Base-by-base conservation (phyloP, 768 basidiomycete genomes). In the Paxillus ammoniavirescens region DNA sequence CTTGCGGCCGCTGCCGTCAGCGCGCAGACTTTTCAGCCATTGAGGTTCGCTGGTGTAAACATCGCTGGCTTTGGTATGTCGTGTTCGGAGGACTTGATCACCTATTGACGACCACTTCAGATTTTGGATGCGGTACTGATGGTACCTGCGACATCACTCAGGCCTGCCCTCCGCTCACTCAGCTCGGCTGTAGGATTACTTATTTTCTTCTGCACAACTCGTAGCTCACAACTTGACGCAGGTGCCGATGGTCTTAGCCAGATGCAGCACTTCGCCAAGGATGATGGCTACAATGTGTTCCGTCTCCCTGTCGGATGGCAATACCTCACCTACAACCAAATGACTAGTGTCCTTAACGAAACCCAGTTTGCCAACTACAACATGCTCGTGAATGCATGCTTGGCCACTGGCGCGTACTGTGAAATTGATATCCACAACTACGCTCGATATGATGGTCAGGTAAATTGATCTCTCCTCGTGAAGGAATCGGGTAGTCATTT, bases 251-350 rank as follows among this genome's bases (percentile, higher is more conserved):
- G 59, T 1, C 13, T 41, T 1, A 79, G 78, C 8, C 83, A 84
- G 61, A 83, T 84, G 79, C 61, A 71, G 33, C 82, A 85, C 60
- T 84, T 84, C 54, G 75, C 76, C 41, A 69, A 73, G 0, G 70
- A 80, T 55, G 80, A 82, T 59, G 73, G 73, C 4, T 80, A 74
- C 71, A 81, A 81, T 56, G 72, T 73, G 14, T 81, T 83, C 74
- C 80, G 83, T 42, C 73, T 83, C 30, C 82, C 82, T 3, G 78
- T 82, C 8, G 74, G 74, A 15, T 84, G 83, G 82, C 82, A 84
- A 56, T 80, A 72, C 66, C 65, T 80, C 30, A 72, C 70, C 1
- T 69, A 73, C 60, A 63, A 74, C 44, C 66, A 72, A 30, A 54
- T 69, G 8, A 71, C 72, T 14, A 77, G 73, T 2, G 65, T 74